Base-by-base conservation (phyloP, 495 filamentous ascomycete genomes). In the Tuber magnatum region DNA sequence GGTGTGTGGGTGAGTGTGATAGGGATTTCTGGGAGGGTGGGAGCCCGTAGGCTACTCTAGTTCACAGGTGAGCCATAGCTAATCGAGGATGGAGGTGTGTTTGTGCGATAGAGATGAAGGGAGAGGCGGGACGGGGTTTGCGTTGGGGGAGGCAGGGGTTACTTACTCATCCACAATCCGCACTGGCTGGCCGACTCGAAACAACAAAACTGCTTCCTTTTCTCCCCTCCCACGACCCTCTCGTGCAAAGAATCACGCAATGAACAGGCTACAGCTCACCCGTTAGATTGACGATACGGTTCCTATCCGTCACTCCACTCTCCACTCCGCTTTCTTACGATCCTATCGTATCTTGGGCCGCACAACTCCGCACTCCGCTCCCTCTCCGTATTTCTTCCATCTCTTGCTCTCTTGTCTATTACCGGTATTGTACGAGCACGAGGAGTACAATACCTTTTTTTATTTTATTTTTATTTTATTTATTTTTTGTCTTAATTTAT, bases 261-360 rank as follows among this genome's bases (percentile, higher is more conserved):
- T 79, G 77, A 79, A 72, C 76, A 79, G 70, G 70, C 70, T 71
- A 56, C 76, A 41, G 41, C 68, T 40, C 69, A 70, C 56, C 73
- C 76, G 77, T 75, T 79, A 79, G 77, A 79, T 75, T 79, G 78
- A 65, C 56, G 77, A 79, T 69, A 77, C 74, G 74, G 75, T 56
- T 74, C 51, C 68, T 43, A 56, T 79, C 76, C 72, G 77, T 79
- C 77, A 78, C 48, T 69, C 77, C 73, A 73, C 75, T 69, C 71
- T 69, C 38, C 56, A 65, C 56, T 65, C 56, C 56, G 12, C 56
- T 35, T 35, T 65, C 28, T 35, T 8, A 3, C 56, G 1, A 35
- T 28, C 16, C 56, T 18, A 18, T 28, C 16, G 28, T 18, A 18
- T 65, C 32, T 32, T 65, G 56, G 56, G 14, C 56, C 56, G 56